phyloP scores from a whole-genome alignment of 2,329 filamentous ascomycete species.

The Fonsecaea erecta region DNA sequence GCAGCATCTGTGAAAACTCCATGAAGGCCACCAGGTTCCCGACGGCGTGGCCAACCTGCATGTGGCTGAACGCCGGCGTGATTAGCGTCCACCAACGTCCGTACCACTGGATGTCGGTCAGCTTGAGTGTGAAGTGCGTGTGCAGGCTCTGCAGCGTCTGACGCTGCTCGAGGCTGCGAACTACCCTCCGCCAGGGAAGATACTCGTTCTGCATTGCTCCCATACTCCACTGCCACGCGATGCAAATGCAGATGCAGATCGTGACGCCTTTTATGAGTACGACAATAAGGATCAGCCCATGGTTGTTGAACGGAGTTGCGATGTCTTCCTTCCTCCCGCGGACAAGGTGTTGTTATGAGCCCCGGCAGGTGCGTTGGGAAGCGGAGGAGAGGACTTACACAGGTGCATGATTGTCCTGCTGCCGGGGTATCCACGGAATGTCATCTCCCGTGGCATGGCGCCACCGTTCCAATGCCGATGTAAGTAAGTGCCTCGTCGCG shows the following conservation, averaged over 20 bases:
- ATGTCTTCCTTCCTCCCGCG: background rate
- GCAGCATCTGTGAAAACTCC: conserved; percentile 13
- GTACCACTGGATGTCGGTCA: background rate
- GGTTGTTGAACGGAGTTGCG: background rate
- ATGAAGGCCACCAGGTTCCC: conserved; percentile 18
- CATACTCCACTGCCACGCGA: background rate
- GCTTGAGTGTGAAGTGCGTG: conserved; percentile 21
- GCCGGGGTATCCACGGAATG: background rate
- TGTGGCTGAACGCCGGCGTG: conserved; percentile 26
- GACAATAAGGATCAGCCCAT: background rate
- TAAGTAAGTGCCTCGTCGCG: background rate
- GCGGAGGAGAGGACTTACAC: background rate
- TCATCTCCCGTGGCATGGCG: background rate
- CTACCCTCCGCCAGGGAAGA: background rate
- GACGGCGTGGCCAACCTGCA: conserved; percentile 11
- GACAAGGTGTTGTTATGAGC: background rate
- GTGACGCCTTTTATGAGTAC: background rate
- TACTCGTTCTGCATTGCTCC: background rate
- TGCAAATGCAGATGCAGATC: background rate
- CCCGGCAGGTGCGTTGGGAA: background rate
- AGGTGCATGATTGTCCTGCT: background rate
- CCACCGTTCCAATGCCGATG: background rate
- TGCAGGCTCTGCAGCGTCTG: background rate
- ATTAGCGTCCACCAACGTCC: conserved; percentile 25
- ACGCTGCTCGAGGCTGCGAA: background rate